Conservation (phyloP, 202 grass and related monocot species). For the Carex arenaria region DNA sequence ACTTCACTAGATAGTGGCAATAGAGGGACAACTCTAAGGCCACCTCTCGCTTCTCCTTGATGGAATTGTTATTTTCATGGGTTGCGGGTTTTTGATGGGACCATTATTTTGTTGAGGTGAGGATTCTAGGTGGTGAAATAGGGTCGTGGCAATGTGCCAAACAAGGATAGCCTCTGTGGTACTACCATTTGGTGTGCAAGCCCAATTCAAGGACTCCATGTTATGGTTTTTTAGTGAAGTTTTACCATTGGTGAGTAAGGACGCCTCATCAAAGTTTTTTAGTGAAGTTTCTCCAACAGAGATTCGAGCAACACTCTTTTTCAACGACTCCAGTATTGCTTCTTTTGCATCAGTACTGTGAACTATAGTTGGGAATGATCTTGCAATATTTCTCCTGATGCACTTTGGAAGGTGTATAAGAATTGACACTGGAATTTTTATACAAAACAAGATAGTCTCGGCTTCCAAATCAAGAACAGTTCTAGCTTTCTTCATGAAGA, state of each 20-base stretch:
- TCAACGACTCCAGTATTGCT: background rate
- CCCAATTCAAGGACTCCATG: background rate
- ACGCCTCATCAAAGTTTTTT: no score
- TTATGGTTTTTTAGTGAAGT: background rate
- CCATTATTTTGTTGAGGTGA: no score
- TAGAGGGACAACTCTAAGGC: constrained; percentile 24
- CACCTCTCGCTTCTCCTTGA: background rate
- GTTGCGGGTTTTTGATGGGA: background rate
- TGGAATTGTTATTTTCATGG: no score
- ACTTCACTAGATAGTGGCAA: constrained; percentile 25
- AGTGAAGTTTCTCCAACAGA: no score
- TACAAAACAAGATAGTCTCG: no score
- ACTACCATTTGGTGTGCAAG: constrained; percentile 5
- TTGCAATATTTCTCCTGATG: background rate
- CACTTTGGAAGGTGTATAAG: background rate
- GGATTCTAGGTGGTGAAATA: background rate
- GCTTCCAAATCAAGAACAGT: no score
- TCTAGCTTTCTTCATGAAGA: no score
- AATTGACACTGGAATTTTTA: background rate
- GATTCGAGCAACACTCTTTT: background rate
- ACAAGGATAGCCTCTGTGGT: constrained; percentile 23
- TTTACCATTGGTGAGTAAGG: constrained; percentile 4
- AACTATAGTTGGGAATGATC: no score
- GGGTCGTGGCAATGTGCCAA: constrained; percentile 34
- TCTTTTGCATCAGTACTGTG: background rate